Evolutionary conservation across 2,329 filamentous ascomycete species (phyloP), one percentile per base, ranked within the genome.

Genomic region (Fusarium globosum): DNA sequence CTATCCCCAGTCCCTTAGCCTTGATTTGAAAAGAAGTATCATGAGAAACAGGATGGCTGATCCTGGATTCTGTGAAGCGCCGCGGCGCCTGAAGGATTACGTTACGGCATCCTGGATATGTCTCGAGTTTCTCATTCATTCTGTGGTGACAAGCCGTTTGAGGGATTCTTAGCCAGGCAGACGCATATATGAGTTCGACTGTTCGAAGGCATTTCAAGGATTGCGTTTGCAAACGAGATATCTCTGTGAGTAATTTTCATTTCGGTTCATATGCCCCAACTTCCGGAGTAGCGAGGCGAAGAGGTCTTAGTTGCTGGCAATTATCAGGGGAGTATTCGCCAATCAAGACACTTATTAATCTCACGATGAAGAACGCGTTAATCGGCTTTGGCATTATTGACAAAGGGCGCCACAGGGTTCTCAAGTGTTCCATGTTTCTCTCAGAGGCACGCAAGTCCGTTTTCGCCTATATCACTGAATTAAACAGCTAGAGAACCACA

Each of bases 401-500:
- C 21, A 38, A 45, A 36, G 39, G 30, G 35, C 18, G 35, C 36
- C 36, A 43, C 46, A 18, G 35, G 18, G 14, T 49, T 51, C 16
- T 21, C 36, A 12, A 46, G 35, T 43, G n/a, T 45, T n/a, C 28
- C 36, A 33, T 45, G 45, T 39, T 70, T 68, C 46, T 66, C 58
- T n/a, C 41, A 69, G 28, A 33, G 18, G 33, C 35, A 48, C 36
- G 51, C 28, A 30, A 63, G 45, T 56, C 57, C 35, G 52, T 59
- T 59, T 48, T 46, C 33, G 39, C 49, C 41, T 39, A 45, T 58
- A 23, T 36, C 26, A 58, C 41, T 13, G 23, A 41, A 43, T 42
- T 28, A 35, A 33, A 23, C 12, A 9, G 10, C 26, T 12, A 15
- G 14, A 35, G 38, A 20, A n/a, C 21, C 18, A 11, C 36, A 28